Base-by-base conservation (phyloP, 2,329 filamentous ascomycete genomes). In the Pseudocercospora pini-densiflorae region DNA sequence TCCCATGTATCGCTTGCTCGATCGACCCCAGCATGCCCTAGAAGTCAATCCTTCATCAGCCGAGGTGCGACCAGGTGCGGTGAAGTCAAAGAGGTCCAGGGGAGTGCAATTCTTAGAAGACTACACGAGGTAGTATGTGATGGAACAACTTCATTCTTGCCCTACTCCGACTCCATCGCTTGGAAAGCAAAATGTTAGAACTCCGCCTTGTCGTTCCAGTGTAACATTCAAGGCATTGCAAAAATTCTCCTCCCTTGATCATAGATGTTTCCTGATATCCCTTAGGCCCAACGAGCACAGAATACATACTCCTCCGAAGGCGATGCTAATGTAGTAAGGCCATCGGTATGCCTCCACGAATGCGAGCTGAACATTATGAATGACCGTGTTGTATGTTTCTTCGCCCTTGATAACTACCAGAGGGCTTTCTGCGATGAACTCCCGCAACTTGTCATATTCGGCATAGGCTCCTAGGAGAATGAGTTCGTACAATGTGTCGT, bases 221-320 rank as follows among this genome's bases (percentile, higher is more conserved):
- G 5, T 14, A 53, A 10, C 5, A 21, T 23, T 24, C 19, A 1
- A 21, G 47, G 9, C 47, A 51, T 40, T n/a, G 36, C 36, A 40
- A 40, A n/a, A 14, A n/a, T 9, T 7, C 23, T 4, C 24, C 14
- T 5, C 14, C 19, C 2, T 16, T n/a, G 9, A n/a, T 58, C 40
- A 61, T 73, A 77, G 73, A 49, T 73, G 74, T 61, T 76, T 71
- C 59, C 70, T 70, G 59, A 79, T 76, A 60, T 78, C 73, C 12
- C 72, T 68, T 64, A 77, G 55, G 49, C 74, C 74, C 21, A 74
- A 65, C 14, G 73, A 61, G 19, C 65, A 68, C 3, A 77, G 49
- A 29, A 77, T 72, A 49, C 72, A 73, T 1, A 73, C 68, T 23
- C 71, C 72, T 36, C 75, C 76, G 57, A 77, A 77, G 1, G 72